These are phyloP conservation scores for Coccomyxa subellipsoidea DNA, from an alignment of 163 green algal genomes.

Conservation along the genomic window DNA sequence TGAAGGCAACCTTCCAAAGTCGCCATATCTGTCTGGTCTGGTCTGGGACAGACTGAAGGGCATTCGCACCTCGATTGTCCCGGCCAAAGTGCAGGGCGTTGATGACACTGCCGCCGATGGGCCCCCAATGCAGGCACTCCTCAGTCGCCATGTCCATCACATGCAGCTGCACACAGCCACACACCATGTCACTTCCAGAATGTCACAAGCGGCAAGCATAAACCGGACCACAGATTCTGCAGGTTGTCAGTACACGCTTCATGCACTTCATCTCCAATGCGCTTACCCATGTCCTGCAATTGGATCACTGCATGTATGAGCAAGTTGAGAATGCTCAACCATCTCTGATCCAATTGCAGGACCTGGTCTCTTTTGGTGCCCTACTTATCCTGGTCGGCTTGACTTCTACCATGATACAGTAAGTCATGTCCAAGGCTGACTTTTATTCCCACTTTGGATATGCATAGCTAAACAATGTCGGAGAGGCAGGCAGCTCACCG, in stretches of 20 bases:
- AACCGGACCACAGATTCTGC: neutral
- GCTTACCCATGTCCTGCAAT: too few species aligned
- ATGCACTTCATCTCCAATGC: too few species aligned
- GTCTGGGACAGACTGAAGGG: too few species aligned
- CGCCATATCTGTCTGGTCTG: too few species aligned
- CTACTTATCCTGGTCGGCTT: too few species aligned
- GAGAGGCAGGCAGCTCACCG: slow-evolving; percentile 24
- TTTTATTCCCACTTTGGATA: neutral
- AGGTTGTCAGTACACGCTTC: neutral
- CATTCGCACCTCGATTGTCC: slow-evolving; percentile 41
- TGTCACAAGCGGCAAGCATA: neutral
- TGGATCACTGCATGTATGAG: too few species aligned
- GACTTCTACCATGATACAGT: neutral
- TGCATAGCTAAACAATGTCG: neutral
- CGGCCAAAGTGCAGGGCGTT: slow-evolving; percentile 71
- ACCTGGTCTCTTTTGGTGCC: too few species aligned
- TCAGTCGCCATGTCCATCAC: slow-evolving; percentile 30
- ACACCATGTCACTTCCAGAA: neutral
- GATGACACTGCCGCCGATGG: slow-evolving; percentile 65
- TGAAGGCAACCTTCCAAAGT: too few species aligned
- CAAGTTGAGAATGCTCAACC: too few species aligned
- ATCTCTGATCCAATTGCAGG: too few species aligned
- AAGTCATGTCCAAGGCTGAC: neutral
- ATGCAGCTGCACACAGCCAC: slow-evolving; percentile 28
- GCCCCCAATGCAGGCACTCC: slow-evolving; percentile 35